Evolutionary conservation across 208 protist species (phyloP).

Genomic region (Leishmania braziliensis): DNA sequence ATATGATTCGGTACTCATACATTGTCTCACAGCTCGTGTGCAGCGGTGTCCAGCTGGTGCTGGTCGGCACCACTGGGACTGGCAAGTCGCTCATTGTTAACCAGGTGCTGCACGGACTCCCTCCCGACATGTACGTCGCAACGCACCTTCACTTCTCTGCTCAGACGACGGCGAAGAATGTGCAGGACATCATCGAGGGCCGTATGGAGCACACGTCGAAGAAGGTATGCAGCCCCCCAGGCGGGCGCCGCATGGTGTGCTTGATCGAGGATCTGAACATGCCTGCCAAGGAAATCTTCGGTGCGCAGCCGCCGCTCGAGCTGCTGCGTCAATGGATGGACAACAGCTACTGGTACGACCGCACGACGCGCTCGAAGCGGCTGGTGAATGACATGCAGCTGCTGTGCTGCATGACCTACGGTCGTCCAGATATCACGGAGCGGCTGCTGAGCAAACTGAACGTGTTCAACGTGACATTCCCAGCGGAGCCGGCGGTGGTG

Average conservation of each 20-base stretch:
- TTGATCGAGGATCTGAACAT: conserved; percentile 99
- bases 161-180: conserved; percentile 93
- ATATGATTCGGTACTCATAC: conserved; percentile 97
- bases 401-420: conserved; percentile 97
- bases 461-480: conserved; percentile 97
- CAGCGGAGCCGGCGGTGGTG: conserved; percentile 88
- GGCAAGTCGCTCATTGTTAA: conserved; percentile 96
- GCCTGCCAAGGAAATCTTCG: conserved; percentile 97
- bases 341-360: conserved; percentile 98
- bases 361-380: conserved; percentile 91
- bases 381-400: conserved; percentile 97
- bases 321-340: conserved; percentile 97
- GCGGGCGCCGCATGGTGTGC: conserved; percentile 94
- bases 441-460: conserved; percentile 96
- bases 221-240: conserved; percentile 94
- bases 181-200: conserved; percentile 97
- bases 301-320: conserved; percentile 98
- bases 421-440: conserved; percentile 93
- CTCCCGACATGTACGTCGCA: conserved; percentile 79
- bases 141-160: conserved; percentile 97
- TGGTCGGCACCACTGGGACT: conserved; percentile 96
- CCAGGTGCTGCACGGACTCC: conserved; percentile 83
- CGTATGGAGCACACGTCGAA: conserved; percentile 97
- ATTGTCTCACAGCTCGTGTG: conserved; percentile 92
- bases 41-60: conserved; percentile 86